These are phyloP conservation scores for Isatis tinctoria DNA, from an alignment of 345 rosid species.

Conservation along the genomic window DNA sequence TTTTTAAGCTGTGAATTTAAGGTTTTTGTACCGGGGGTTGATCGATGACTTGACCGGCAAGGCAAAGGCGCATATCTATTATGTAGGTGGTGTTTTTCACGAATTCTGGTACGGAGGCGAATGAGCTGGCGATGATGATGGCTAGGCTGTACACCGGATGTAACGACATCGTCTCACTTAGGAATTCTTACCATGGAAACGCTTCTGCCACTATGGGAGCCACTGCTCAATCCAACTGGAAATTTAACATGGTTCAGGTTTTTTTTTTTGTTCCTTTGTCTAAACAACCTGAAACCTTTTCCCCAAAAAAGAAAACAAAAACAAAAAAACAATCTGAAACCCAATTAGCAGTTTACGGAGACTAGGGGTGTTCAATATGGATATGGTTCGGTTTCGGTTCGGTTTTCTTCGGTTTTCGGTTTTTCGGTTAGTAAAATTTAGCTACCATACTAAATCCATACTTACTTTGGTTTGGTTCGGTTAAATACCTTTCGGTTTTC, in stretches of 20 bases:
- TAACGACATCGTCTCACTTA: conserved; percentile 72
- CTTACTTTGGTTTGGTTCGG: too few relatives aligned
- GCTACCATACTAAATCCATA: too few relatives aligned
- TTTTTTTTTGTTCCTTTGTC: not conserved
- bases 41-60: not conserved
- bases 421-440: too few relatives aligned
- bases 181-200: conserved; percentile 90
- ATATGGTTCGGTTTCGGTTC: too few relatives aligned
- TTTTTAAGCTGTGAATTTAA: not conserved
- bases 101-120: conserved; percentile 95
- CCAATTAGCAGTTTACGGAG: not conserved
- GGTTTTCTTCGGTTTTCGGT: too few relatives aligned
- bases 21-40: not conserved
- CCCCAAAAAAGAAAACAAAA: too few relatives aligned
- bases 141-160: conserved; percentile 80
- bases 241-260: conserved; percentile 84
- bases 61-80: not conserved
- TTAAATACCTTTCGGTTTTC: too few relatives aligned
- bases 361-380: too few relatives aligned
- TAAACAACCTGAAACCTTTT: not conserved
- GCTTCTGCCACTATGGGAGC: conserved; percentile 91
- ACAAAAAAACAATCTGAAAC: not conserved
- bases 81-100: conserved; percentile 83
- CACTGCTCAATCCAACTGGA: conserved; percentile 73
- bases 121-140: conserved; percentile 91